Evolutionary conservation across 129 eudicot genomes (phyloP).

Genomic region (Centrapalus pauciflorus): DNA sequence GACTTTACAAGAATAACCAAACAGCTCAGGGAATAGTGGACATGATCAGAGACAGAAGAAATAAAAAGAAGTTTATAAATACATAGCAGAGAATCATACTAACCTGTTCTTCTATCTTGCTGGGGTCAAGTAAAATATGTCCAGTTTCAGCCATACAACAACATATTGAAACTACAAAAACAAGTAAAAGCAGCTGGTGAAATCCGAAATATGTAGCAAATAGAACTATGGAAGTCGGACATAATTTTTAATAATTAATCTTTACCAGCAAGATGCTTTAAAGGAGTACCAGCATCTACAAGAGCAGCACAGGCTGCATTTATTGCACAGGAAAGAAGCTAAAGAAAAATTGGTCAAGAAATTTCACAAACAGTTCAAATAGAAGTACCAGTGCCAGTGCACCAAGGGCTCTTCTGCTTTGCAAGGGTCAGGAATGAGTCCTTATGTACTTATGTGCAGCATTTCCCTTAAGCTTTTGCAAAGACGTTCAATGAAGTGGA

Average conservation of each 20-base stretch:
- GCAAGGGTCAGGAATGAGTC: no score
- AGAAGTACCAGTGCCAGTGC: no score
- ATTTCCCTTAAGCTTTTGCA: no score
- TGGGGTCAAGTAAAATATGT: conserved; percentile 56
- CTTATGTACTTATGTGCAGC: no score
- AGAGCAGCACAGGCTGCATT: conserved; percentile 92
- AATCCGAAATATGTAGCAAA: background rate
- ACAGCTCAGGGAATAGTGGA: no score
- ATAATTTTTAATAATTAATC: background rate
- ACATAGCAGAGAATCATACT: background rate
- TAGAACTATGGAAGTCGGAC: background rate
- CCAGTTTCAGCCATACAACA: conserved; percentile 75
- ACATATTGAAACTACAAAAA: conserved; percentile 64
- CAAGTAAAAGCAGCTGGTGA: background rate
- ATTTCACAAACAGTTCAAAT: background rate
- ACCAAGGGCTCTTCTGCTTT: no score
- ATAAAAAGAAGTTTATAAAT: background rate
- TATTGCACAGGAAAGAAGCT: conserved; percentile 95
- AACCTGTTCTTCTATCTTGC: conserved; percentile 86
- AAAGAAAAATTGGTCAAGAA: conserved; percentile 45
- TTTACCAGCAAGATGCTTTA: conserved; percentile 90
- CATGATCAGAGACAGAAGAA: no score
- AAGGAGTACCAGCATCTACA: conserved; percentile 84
- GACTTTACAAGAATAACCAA: no score
- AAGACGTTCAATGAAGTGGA: background rate